Conservation (phyloP, 1,284 basidiomycete genomes). For the Rhodotorula sp. region DNA sequence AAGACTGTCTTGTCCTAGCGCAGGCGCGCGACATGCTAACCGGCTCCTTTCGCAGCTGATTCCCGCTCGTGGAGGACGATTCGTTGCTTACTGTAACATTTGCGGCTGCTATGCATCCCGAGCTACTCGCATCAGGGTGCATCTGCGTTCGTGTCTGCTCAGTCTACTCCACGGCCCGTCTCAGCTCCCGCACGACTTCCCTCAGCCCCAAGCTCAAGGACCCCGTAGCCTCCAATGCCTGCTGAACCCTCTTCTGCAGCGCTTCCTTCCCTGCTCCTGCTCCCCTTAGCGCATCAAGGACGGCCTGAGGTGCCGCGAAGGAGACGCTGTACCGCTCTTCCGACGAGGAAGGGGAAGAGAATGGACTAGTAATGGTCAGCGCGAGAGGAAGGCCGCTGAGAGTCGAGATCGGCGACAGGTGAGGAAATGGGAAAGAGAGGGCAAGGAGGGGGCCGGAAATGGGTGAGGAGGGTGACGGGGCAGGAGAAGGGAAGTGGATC, state of each 20-base stretch:
- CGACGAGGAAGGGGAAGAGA: background rate
- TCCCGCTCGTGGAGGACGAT: background rate
- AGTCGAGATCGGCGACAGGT: no score
- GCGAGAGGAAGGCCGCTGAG: background rate
- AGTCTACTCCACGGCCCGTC: background rate
- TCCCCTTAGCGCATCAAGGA: background rate
- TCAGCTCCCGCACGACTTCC: background rate
- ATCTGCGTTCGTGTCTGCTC: background rate
- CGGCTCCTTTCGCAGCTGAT: background rate
- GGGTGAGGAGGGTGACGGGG: background rate
- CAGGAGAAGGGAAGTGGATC: background rate
- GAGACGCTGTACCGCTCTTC: no score
- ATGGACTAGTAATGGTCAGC: background rate
- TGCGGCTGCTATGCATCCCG: no score
- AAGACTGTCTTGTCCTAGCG: no score
- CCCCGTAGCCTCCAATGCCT: slow-evolving; percentile 32
- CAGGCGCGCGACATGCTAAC: no score
- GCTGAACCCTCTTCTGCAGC: slow-evolving; percentile 33
- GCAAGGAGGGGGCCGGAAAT: background rate
- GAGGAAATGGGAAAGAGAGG: slow-evolving; percentile 4
- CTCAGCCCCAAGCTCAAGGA: slow-evolving; percentile 30
- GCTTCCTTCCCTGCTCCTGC: slow-evolving; percentile 2
- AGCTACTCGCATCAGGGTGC: background rate
- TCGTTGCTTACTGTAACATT: background rate
- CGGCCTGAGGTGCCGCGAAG: no score